These are phyloP conservation scores for Heliamphora exappendiculata DNA, from an alignment of 148 eudicot genomes.

Conservation along the genomic window DNA sequence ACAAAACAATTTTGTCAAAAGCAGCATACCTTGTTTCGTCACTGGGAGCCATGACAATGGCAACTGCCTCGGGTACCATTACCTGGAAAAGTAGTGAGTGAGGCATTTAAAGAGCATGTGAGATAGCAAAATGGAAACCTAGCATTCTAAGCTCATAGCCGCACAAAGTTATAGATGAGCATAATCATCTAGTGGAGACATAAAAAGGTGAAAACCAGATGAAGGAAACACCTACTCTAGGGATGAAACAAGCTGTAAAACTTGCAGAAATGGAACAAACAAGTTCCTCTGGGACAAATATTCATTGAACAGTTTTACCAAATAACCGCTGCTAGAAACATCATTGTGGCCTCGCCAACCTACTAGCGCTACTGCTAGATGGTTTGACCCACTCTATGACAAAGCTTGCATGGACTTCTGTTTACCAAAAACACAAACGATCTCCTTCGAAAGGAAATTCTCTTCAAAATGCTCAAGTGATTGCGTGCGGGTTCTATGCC, in stretches of 20 bases:
- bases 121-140: neutral
- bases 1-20: neutral
- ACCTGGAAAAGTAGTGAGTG: conserved; percentile 29
- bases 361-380: too few species aligned
- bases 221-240: neutral
- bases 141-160: neutral
- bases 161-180: neutral
- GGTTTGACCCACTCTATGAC: too few species aligned
- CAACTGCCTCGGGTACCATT: conserved; percentile 86
- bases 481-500: too few species aligned
- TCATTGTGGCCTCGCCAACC: too few species aligned
- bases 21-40: conserved; percentile 53
- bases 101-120: neutral
- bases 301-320: neutral
- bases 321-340: neutral
- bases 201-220: neutral
- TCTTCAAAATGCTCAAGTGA: too few species aligned
- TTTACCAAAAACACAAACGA: too few species aligned
- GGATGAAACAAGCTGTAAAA: neutral
- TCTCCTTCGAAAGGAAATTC: too few species aligned
- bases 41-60: conserved; percentile 76
- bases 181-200: neutral
- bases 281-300: neutral
- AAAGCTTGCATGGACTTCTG: too few species aligned
- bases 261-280: neutral